These are phyloP conservation scores for Ustilago xerochloae DNA, from an alignment of 1,284 basidiomycete species.

Conservation along the genomic window DNA sequence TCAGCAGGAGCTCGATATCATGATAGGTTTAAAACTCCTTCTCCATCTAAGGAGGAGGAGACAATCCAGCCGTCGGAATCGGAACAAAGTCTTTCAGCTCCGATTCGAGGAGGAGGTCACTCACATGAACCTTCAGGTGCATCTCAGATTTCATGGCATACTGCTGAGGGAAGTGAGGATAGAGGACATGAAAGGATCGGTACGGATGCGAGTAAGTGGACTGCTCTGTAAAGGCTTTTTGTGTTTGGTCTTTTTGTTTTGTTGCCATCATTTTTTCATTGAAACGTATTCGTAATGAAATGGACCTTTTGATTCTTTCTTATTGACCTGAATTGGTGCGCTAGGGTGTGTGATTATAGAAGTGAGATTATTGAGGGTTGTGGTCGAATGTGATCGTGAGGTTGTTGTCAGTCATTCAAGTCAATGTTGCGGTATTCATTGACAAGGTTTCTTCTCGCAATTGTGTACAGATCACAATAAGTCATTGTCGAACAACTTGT, in stretches of 20 bases:
- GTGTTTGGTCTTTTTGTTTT: not conserved
- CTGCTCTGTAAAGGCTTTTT: constrained; percentile 3
- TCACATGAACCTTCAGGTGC: constrained; percentile 33
- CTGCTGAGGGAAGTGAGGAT: constrained; percentile 23
- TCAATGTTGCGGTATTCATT: too few species aligned
- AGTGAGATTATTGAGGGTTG: too few species aligned
- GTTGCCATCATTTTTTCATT: not conserved
- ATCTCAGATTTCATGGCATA: constrained; percentile 41
- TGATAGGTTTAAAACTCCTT: constrained; percentile 38
- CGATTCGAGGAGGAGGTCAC: constrained; percentile 12
- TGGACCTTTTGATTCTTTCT: too few species aligned
- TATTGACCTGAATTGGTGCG: too few species aligned
- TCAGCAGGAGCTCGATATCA: constrained; percentile 26
- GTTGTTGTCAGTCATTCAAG: too few species aligned
- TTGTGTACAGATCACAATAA: too few species aligned
- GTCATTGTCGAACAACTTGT: too few species aligned
- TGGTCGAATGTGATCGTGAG: too few species aligned
- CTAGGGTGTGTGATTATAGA: too few species aligned
- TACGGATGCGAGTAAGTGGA: constrained; percentile 30
- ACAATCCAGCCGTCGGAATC: constrained; percentile 3
- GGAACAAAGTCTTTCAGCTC: constrained; percentile 15
- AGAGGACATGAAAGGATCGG: constrained; percentile 5
- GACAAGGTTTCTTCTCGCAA: too few species aligned
- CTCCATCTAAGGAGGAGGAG: constrained; percentile 2
- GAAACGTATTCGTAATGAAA: too few species aligned